Percentiles rank a stretch among this genome's conserved stretches.
Conservation (phyloP, 2,329 filamentous ascomycete genomes). For the Tolypocladium tropicale region DNA sequence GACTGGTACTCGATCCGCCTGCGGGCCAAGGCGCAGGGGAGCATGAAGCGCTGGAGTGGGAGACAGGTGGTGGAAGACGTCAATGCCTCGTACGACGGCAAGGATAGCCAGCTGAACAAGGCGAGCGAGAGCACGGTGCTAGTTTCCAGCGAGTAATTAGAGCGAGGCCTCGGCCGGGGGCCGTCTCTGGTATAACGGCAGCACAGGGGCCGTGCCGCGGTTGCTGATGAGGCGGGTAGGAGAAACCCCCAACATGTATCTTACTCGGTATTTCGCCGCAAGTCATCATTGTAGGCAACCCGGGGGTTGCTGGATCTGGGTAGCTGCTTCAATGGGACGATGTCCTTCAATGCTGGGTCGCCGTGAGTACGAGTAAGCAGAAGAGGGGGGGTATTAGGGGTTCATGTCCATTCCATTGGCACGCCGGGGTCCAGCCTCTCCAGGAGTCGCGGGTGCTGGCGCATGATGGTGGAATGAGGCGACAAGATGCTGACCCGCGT, state of each 20-base stretch:
- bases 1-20: constrained; percentile 50
- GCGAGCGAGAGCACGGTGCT: constrained; percentile 11
- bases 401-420: not conserved
- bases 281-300: not conserved
- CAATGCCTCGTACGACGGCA: constrained; percentile 14
- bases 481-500: not conserved
- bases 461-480: not conserved
- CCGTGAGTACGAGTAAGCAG: not conserved
- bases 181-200: not conserved
- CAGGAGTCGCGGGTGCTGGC: not conserved
- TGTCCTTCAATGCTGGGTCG: not conserved
- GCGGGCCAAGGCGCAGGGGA: constrained; percentile 29
- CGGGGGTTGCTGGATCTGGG: not conserved
- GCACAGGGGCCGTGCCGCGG: not conserved
- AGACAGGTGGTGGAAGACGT: constrained; percentile 37
- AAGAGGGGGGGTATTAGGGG: not conserved
- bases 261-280: not conserved
- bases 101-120: not conserved
- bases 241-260: not conserved
- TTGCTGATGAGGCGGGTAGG: not conserved
- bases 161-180: not conserved
- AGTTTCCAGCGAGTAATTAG: constrained; percentile 18
- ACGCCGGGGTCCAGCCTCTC: not conserved
- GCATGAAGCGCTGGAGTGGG: constrained; percentile 34
- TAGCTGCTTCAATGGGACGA: not conserved